Base-by-base conservation (phyloP, 208 protist species). In the Leishmania tarentolae region DNA sequence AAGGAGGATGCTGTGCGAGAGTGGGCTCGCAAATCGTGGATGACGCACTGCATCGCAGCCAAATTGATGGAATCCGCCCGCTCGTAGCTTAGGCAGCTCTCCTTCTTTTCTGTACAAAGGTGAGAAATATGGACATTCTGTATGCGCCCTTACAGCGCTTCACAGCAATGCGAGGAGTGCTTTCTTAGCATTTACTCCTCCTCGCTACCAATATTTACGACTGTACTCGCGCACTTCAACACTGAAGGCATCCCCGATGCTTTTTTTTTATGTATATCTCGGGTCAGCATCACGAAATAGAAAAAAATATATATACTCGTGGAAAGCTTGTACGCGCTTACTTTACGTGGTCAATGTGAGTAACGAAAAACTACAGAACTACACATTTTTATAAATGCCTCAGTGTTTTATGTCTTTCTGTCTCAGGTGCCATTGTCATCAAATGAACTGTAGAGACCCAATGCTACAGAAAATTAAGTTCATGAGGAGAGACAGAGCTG, bases 21-120 rank as follows among this genome's bases (percentile, higher is more conserved):
- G 80, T 93, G 89, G 88, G 84, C 72, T 13, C 80, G 83, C 66
- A 87, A 84, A 73, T 86, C 86, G 37, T 94, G 87, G 84, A 87
- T 89, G 21, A 94, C 89, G 52, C 86, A 92, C 47, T 86, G 70
- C 50, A 82, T 94, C 66, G 63, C 90, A 9, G 85, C 90, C 21
- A 92, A 86, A 72, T 73, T 92, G 50, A 70, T 89, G 73, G 81
- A 91, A 79, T 89, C 91, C 1, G 87, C 84, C 1, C 82, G 66
- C 46, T 59, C 61, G 73, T 75, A 52, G 72, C 15, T 44, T 37
- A 1, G 5, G 8, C 31, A 76, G 35, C 46, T 42, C 17, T 66
- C 15, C 53, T 44, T 56, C 19, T 15, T 3, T 66, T 42, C 19
- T 28, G 24, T 28, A 37, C 56, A 50, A 61, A 57, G 7, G 50